Conservation (phyloP, 2,329 filamentous ascomycete genomes). For the Chalaropsis ovoidea region DNA sequence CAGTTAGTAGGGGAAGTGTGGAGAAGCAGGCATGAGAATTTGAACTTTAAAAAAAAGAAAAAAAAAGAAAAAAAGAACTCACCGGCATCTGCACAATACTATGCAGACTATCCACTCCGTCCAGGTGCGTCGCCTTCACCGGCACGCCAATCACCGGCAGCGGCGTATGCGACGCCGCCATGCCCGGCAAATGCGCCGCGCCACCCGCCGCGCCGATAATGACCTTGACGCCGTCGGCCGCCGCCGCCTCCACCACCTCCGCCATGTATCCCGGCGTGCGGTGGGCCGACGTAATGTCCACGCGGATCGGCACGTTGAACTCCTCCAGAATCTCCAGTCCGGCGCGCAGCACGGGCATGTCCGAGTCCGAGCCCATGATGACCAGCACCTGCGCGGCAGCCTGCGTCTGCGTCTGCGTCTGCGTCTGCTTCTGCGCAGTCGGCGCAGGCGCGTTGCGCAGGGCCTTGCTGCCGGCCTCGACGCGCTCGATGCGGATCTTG, state of each 20-base stretch:
- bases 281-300: conserved; percentile 71
- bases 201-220: conserved; percentile 69
- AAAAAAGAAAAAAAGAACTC: conserved; percentile 29
- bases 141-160: conserved; percentile 70
- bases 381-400: conserved; percentile 49
- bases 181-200: conserved; percentile 64
- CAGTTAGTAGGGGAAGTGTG: conserved; percentile 28
- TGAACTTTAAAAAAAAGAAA: conserved; percentile 26
- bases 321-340: conserved; percentile 56
- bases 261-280: conserved; percentile 63
- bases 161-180: conserved; percentile 59
- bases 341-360: conserved; percentile 56
- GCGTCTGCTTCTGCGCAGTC: conserved; percentile 16
- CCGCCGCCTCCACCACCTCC: conserved; percentile 53
- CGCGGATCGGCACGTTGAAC: conserved; percentile 62
- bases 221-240: conserved; percentile 56
- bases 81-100: conserved; percentile 72
- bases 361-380: conserved; percentile 77
- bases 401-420: conserved; percentile 20
- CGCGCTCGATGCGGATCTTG: conserved; percentile 46
- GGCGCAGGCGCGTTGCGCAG: conserved; percentile 32
- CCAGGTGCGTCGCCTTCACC: conserved; percentile 61
- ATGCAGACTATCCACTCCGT: conserved; percentile 60
- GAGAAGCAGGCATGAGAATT: conserved; percentile 34
- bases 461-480: conserved; percentile 35